These are phyloP conservation scores for Piedraia hortae DNA, from an alignment of 2,329 filamentous ascomycete genomes.

Conservation along the genomic window DNA sequence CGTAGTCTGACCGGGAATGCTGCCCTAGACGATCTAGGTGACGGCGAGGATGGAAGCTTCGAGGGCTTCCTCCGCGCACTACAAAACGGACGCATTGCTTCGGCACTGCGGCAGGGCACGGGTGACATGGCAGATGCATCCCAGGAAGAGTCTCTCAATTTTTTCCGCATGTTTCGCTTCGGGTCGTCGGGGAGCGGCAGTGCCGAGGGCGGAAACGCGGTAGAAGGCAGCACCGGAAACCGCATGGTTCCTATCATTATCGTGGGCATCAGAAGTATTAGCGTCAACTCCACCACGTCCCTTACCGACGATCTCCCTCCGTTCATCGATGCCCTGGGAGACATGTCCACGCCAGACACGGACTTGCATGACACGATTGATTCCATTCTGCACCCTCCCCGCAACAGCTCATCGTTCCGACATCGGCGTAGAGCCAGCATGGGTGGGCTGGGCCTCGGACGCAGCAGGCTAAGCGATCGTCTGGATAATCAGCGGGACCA, in stretches of 20 bases:
- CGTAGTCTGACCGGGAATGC: constrained; percentile 21
- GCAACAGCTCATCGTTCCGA: constrained; percentile 26
- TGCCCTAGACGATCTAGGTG: constrained; percentile 9
- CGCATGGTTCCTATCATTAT: constrained; percentile 42
- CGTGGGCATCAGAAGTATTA: constrained; percentile 39
- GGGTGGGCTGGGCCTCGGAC: constrained; percentile 18
- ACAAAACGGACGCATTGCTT: constrained; percentile 31
- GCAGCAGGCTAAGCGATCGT: constrained; percentile 10
- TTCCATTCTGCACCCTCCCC: constrained; percentile 24
- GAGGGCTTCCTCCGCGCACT: constrained; percentile 35
- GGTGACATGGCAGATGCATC: constrained; percentile 14
- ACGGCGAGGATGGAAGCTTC: constrained; percentile 28
- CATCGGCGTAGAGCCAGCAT: constrained; percentile 26
- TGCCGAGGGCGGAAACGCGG: constrained; percentile 6
- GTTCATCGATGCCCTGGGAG: constrained; percentile 24
- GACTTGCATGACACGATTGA: constrained; percentile 21
- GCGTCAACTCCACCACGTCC: constrained; percentile 19
- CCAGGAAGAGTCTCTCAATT: constrained; percentile 29
- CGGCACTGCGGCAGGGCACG: constrained; percentile 21
- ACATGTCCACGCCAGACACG: constrained; percentile 16
- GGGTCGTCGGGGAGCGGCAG: constrained; percentile 21
- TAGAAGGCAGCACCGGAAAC: constrained; percentile 17
- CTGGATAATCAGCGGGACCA: constrained; percentile 26
- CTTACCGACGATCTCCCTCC: constrained; percentile 20
- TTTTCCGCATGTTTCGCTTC: constrained; percentile 41